Conservation (phyloP, 1,284 basidiomycete species). For the Chalciporus sp. region DNA sequence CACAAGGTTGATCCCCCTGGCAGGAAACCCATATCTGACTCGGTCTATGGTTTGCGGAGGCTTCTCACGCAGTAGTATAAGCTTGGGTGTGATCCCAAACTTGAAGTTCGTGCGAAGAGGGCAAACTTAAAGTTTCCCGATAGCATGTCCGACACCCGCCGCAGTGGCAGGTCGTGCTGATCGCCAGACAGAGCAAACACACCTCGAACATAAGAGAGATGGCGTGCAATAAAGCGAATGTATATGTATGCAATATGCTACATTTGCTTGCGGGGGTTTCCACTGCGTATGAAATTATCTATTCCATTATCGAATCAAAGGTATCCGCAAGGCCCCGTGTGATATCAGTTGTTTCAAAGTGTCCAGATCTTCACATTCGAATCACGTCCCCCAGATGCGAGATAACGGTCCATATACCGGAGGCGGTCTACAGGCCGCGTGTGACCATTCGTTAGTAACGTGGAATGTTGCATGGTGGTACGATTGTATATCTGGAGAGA, state of each 20-base stretch:
- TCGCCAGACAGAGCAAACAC: too few relatives aligned
- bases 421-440: slow-evolving; percentile 87
- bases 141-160: too few relatives aligned
- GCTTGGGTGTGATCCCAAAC: too few relatives aligned
- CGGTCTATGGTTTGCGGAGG: background rate
- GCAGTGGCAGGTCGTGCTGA: too few relatives aligned
- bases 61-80: background rate
- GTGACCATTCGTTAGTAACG: slow-evolving; percentile 89
- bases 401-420: slow-evolving; percentile 96
- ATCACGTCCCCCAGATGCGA: slow-evolving; percentile 90
- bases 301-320: slow-evolving; percentile 16
- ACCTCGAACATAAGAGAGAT: background rate
- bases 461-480: slow-evolving; percentile 87
- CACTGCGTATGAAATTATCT: slow-evolving; percentile 20
- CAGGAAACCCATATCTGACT: too few relatives aligned
- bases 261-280: slow-evolving; percentile 21
- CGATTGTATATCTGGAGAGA: slow-evolving; percentile 85
- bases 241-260: slow-evolving; percentile 19
- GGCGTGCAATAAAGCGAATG: slow-evolving; percentile 15
- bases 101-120: too few relatives aligned
- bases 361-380: slow-evolving; percentile 94
- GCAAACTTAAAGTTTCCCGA: too few relatives aligned
- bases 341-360: slow-evolving; percentile 55
- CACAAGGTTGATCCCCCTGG: too few relatives aligned
- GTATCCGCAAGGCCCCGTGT: slow-evolving; percentile 14